Base-by-base conservation (phyloP, 768 basidiomycete genomes). In the Gloeostereum incarnatum region DNA sequence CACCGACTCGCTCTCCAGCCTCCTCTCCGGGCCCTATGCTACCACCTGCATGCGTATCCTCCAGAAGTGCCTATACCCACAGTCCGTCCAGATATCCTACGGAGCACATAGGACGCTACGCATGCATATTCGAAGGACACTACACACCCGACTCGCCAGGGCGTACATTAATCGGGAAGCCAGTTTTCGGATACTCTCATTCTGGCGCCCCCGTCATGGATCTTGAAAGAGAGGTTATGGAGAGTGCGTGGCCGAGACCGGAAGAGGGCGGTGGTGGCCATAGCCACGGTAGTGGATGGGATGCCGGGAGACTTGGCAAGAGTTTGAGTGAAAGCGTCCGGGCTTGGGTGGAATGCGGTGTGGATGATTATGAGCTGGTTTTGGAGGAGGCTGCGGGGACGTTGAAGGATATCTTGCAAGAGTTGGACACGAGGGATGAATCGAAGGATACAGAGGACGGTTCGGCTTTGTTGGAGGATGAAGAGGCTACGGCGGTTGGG, bases 171-270 rank as follows among this genome's bases (percentile, higher is more conserved):
- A 66, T 3, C 66, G 73, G 30, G 65, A 76, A 46, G 63, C 59
- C 10, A 66, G 74, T n/a, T n/a, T 49, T 66, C 9, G 63, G 63
- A 7, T 80, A 81, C 41, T 67, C 77, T 0, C 66, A 67, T 27
- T 72, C 80, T 1, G 81, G 80, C 9, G 72, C 69, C 1, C 75
- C 78, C 0, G 66, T 73, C 30, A 62, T 82, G 50, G 74, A 75
- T 38, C 54, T 86, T 6, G 78, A 76, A 40, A 62, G 61, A 30
- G 78, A 78, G 13, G 53, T 84, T 42, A 71, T 85, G 70, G 81
- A 84, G 47, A 68, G 71, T 2, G 82, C 81, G 0, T 86, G 81
- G 81, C 68, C 79, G 1, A 78, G 75, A 49, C 73, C 82, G 30
- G 81, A 83, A 17, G 56, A 56, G 33, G 43, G 52, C 4, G 17